Percentiles rank a stretch among this genome's conserved stretches.
Evolutionary conservation across 1,284 basidiomycete genomes (phyloP).

Genomic region (Boletellus deceptivus): DNA sequence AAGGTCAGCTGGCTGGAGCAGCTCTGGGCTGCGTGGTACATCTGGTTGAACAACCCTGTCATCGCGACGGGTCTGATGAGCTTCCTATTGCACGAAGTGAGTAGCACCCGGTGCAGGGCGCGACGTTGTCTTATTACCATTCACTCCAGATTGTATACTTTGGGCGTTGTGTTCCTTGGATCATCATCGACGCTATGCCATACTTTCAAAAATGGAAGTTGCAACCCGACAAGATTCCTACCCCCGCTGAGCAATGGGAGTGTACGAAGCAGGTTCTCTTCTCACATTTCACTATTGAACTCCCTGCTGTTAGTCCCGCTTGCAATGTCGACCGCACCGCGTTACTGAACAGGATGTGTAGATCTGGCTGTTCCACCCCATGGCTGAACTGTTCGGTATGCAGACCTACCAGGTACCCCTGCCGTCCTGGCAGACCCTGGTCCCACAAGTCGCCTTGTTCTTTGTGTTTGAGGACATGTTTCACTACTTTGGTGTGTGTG

Average conservation of each 20-base stretch:
- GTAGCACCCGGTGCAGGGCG: constrained; percentile 22
- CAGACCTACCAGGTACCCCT: constrained; percentile 92
- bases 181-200: constrained; percentile 92
- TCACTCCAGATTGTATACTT: constrained; percentile 81
- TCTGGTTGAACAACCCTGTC: constrained; percentile 85
- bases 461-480: constrained; percentile 97
- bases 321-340: neutral
- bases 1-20: constrained; percentile 75
- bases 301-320: constrained; percentile 69
- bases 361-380: constrained; percentile 97
- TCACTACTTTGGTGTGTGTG: constrained; percentile 68
- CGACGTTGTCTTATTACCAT: neutral
- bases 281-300: constrained; percentile 95
- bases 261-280: constrained; percentile 95
- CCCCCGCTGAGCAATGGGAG: constrained; percentile 86
- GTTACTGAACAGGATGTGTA: constrained; percentile 33
- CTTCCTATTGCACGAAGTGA: constrained; percentile 90
- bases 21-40: constrained; percentile 82
- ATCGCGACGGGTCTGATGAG: constrained; percentile 94
- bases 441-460: constrained; percentile 84
- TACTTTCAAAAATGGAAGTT: constrained; percentile 96
- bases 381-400: constrained; percentile 90
- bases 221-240: constrained; percentile 83
- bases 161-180: constrained; percentile 93
- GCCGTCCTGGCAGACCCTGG: constrained; percentile 68